Base-by-base conservation (phyloP, 495 filamentous ascomycete species). In the Annulohypoxylon stygium region DNA sequence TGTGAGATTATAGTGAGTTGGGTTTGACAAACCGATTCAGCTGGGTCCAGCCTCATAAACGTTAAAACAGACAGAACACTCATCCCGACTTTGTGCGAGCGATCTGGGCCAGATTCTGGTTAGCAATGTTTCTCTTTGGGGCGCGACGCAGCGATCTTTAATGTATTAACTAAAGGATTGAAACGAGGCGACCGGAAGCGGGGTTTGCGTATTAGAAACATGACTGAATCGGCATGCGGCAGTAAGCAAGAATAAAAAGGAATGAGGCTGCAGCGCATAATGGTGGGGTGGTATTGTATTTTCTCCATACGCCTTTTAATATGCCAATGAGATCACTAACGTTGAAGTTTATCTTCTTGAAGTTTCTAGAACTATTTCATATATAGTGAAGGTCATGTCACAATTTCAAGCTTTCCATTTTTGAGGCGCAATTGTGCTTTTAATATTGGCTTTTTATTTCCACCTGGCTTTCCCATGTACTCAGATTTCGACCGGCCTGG, bases 221-320 rank as follows among this genome's bases (percentile, higher is more conserved):
- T 53, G 51, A 65, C 67, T 23, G 61, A 70, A 62, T 37, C 41
- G 48, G 60, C 26, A 73, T 54, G 64, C 64, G 64, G 61, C 37
- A 70, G 47, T 48, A 60, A 62, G 69, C 54, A 62, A 66, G 33
- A 36, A 25, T 20, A 45, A 57, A 20, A 36, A 51, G 55, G 60
- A 60, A 26, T 48, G 55, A 60, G 57, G 69, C 45, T 64, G 36
- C 50, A 16, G 37, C 18, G 47, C 47, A 61, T 50, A 45, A 62
- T 33, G 58, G 43, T 43, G 51, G 61, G 66, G 71, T 70, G 66
- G 66, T 53, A 67, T 58, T 62, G 51, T 69, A 61, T 58, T 60
- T 72, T 58, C 39, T 66, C 25, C 36, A 54, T 54, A n/a, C 14
- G 51, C 53, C 48, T 53, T 61, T 61, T 34, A 61, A 43, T 54